Evolutionary conservation across 2,329 filamentous ascomycete species (phyloP).

Genomic region (Apiospora aurea): DNA sequence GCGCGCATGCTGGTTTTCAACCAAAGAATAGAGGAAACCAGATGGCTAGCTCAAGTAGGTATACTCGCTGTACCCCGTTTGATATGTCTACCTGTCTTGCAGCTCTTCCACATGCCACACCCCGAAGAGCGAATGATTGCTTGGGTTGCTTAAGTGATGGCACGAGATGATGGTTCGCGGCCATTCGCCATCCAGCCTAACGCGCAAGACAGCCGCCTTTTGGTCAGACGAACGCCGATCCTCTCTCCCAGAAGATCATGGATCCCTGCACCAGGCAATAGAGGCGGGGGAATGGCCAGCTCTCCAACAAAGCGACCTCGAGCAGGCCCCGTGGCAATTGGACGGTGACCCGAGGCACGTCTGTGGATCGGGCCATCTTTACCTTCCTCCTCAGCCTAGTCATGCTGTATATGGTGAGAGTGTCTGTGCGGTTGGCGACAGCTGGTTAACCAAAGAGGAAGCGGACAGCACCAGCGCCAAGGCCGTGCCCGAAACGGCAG

Average conservation of each 20-base stretch:
- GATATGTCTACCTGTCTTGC: background rate
- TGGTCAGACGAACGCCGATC: conserved; percentile 15
- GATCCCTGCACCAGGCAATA: background rate
- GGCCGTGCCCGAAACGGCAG: conserved; percentile 23
- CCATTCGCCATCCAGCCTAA: background rate
- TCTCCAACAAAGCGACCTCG: background rate
- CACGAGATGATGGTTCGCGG: background rate
- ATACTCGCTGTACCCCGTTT: background rate
- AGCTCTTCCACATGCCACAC: background rate
- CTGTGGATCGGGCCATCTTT: background rate
- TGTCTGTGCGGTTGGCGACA: background rate
- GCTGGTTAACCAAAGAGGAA: conserved; percentile 17
- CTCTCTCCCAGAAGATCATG: background rate
- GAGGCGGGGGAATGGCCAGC: background rate
- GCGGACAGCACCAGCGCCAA: background rate
- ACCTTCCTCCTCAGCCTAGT: background rate
- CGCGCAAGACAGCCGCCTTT: conserved; percentile 5
- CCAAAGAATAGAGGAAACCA: background rate
- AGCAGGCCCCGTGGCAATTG: conserved; percentile 4
- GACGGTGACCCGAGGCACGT: background rate
- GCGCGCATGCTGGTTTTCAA: conserved; percentile 3
- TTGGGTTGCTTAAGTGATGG: background rate
- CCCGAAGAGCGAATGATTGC: background rate
- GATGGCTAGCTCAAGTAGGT: background rate
- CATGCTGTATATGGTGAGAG: background rate